Conservation (phyloP, 768 basidiomycete species). For the Dioszegia crocea region DNA sequence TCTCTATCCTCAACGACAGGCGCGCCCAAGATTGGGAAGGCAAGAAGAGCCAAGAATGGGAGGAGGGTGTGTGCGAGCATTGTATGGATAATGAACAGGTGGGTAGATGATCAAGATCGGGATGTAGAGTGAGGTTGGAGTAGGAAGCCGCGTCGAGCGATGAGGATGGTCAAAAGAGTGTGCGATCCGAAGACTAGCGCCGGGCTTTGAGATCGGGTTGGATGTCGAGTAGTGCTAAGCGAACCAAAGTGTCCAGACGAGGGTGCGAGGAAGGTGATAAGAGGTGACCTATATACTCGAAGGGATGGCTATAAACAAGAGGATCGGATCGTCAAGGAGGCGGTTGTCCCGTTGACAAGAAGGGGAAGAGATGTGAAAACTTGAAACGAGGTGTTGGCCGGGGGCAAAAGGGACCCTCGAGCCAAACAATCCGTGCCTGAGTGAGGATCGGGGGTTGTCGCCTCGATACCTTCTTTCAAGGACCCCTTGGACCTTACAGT, state of each 20-base stretch:
- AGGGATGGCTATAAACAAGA: too few relatives aligned
- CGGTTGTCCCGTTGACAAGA: too few relatives aligned
- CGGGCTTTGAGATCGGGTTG: background rate
- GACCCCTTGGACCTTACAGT: too few relatives aligned
- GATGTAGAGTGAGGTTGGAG: background rate
- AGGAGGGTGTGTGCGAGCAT: slow-evolving; percentile 1
- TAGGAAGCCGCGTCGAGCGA: background rate
- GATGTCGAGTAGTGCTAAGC: background rate
- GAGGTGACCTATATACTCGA: too few relatives aligned
- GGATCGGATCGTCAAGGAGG: too few relatives aligned
- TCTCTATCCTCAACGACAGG: too few relatives aligned
- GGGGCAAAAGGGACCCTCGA: too few relatives aligned
- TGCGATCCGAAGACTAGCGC: background rate
- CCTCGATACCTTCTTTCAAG: too few relatives aligned
- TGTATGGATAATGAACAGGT: background rate
- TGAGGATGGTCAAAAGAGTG: background rate
- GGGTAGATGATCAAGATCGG: background rate
- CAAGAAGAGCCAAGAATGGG: background rate
- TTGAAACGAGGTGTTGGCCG: too few relatives aligned
- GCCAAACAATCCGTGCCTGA: too few relatives aligned
- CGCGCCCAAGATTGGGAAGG: background rate
- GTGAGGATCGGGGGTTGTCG: too few relatives aligned
- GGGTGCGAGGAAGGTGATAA: background rate
- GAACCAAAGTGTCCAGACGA: background rate
- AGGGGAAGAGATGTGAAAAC: too few relatives aligned